These are phyloP conservation scores for Gyrodon lividus DNA, from an alignment of 768 basidiomycete species.

Conservation along the genomic window DNA sequence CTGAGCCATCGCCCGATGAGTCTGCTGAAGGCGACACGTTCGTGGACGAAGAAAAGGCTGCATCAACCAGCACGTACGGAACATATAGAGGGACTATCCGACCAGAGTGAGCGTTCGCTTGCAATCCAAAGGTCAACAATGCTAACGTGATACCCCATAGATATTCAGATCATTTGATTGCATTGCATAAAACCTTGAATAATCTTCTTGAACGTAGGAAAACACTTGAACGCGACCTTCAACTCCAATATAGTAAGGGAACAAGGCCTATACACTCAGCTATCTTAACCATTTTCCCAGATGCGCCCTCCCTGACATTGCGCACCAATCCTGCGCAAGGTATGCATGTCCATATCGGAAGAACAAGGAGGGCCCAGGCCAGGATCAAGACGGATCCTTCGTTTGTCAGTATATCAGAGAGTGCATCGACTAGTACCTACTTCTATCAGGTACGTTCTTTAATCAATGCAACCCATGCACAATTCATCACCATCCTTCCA, in stretches of 20 bases:
- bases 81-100: constrained; percentile 57
- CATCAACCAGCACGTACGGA: constrained; percentile 27
- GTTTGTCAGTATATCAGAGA: constrained; percentile 63
- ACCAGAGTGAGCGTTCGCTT: constrained; percentile 50
- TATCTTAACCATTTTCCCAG: constrained; percentile 37
- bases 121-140: background rate
- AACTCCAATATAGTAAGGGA: constrained; percentile 49
- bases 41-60: constrained; percentile 9
- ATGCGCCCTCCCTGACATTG: constrained; percentile 69
- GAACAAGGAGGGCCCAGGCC: constrained; percentile 58
- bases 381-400: constrained; percentile 45
- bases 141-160: constrained; percentile 33
- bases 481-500: constrained; percentile 26
- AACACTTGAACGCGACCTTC: constrained; percentile 54
- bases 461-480: background rate
- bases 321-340: constrained; percentile 68
- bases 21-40: constrained; percentile 23
- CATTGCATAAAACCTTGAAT: constrained; percentile 49
- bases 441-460: constrained; percentile 53
- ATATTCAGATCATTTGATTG: constrained; percentile 54
- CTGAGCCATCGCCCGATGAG: constrained; percentile 17
- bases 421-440: constrained; percentile 62
- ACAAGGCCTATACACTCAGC: background rate
- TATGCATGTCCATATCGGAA: constrained; percentile 71
- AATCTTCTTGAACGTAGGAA: constrained; percentile 46